Conservation (phyloP, 2,329 filamentous ascomycete genomes). For the Ophiostoma angusticollis region DNA sequence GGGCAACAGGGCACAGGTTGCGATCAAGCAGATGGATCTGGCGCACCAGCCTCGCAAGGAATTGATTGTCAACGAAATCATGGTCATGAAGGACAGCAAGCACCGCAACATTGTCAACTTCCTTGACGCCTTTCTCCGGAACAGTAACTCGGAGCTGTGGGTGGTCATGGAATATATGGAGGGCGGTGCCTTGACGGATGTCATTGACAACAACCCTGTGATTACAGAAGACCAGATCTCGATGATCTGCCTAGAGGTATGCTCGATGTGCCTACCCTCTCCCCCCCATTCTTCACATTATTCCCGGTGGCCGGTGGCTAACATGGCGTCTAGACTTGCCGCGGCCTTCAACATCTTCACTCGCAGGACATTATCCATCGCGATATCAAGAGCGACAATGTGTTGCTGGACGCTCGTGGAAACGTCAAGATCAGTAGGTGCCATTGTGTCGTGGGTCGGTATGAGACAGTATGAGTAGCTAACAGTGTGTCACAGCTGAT, state of each 20-base stretch:
- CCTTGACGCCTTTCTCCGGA: conserved; percentile 88
- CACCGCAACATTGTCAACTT: conserved; percentile 99
- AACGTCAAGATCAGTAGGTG: conserved; percentile 93
- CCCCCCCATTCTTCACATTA: background rate
- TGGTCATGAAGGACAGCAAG: conserved; percentile 99
- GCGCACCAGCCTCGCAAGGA: conserved; percentile 95
- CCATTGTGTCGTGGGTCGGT: background rate
- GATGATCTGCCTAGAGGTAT: conserved; percentile 89
- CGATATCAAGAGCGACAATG: conserved; percentile 99
- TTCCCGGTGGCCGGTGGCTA: background rate
- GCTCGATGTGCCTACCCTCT: conserved; percentile 16
- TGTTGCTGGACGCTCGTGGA: conserved; percentile 82
- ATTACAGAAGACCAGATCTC: conserved; percentile 97
- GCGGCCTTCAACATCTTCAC: conserved; percentile 86
- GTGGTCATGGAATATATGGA: conserved; percentile 99
- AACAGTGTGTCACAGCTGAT: conserved; percentile 50
- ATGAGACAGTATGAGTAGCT: background rate
- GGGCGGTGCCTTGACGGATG: conserved; percentile 90
- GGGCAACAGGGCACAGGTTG: conserved; percentile 75
- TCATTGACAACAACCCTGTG: conserved; percentile 92
- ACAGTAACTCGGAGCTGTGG: conserved; percentile 93
- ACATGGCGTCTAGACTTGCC: conserved; percentile 66
- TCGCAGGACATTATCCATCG: conserved; percentile 95
- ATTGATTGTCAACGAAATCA: conserved; percentile 97
- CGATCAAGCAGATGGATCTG: conserved; percentile 99